Conservation (phyloP, 805 yeast species). For the Hanseniaspora guilliermondii region DNA sequence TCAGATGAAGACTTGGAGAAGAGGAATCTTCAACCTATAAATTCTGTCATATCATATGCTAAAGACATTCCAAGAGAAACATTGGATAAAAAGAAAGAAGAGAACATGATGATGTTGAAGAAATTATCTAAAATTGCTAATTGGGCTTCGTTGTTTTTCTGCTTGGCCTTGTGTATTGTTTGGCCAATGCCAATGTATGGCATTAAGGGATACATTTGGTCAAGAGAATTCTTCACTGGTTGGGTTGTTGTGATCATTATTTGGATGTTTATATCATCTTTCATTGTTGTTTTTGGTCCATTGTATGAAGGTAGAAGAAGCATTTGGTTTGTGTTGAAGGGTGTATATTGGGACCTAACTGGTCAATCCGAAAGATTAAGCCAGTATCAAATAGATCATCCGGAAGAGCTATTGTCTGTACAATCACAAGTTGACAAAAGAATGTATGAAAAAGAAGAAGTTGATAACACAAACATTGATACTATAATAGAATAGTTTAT, state of each 20-base stretch:
- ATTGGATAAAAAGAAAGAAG: slow-evolving; percentile 25
- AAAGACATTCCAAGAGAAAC: slow-evolving; percentile 21
- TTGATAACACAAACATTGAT: background rate
- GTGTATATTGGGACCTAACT: slow-evolving; percentile 72
- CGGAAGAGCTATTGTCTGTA: slow-evolving; percentile 66
- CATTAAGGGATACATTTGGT: slow-evolving; percentile 51
- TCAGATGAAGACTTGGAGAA: slow-evolving; percentile 14
- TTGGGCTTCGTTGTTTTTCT: slow-evolving; percentile 45
- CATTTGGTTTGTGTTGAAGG: slow-evolving; percentile 52
- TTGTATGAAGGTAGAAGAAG: slow-evolving; percentile 62
- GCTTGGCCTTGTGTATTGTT: slow-evolving; percentile 51
- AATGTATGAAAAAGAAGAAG: slow-evolving; percentile 6
- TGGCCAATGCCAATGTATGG: slow-evolving; percentile 98
- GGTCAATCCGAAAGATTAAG: slow-evolving; percentile 64
- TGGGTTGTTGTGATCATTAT: slow-evolving; percentile 75
- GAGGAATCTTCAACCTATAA: slow-evolving; percentile 24
- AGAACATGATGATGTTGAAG: slow-evolving; percentile 41
- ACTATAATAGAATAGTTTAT: background rate
- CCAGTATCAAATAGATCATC: slow-evolving; percentile 64
- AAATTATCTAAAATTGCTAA: slow-evolving; percentile 53
- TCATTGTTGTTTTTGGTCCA: slow-evolving; percentile 56
- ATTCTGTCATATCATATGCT: slow-evolving; percentile 26
- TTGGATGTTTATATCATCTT: slow-evolving; percentile 62
- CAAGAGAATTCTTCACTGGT: slow-evolving; percentile 69
- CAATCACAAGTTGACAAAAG: slow-evolving; percentile 45